Conservation (phyloP, 2,329 filamentous ascomycete species). For the Hypoxylon sp. region DNA sequence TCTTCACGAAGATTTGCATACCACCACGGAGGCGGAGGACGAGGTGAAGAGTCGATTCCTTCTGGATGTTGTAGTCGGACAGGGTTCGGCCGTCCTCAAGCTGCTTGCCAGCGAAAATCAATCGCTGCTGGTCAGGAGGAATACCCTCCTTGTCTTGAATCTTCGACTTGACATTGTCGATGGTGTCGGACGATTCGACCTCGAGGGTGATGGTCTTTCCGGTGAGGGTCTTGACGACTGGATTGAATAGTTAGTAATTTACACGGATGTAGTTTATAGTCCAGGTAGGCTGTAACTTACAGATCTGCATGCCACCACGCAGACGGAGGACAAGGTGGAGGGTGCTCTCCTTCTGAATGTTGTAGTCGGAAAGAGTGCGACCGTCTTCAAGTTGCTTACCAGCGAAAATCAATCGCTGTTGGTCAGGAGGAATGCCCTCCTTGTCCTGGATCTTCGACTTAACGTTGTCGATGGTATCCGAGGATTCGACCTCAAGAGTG, state of each 20-base stretch:
- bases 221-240: slow-evolving; percentile 84
- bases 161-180: slow-evolving; percentile 97
- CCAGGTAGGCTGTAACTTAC: slow-evolving; percentile 57
- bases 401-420: slow-evolving; percentile 87
- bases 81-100: slow-evolving; percentile 94
- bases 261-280: background rate
- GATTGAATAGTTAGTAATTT: slow-evolving; percentile 36
- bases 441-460: slow-evolving; percentile 94
- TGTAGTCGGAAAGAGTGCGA: slow-evolving; percentile 69
- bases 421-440: slow-evolving; percentile 88
- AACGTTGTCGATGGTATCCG: slow-evolving; percentile 87
- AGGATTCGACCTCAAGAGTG: slow-evolving; percentile 83
- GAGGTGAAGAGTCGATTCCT: slow-evolving; percentile 88
- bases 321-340: slow-evolving; percentile 83
- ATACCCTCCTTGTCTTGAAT: slow-evolving; percentile 99
- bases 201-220: slow-evolving; percentile 96
- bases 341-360: slow-evolving; percentile 75
- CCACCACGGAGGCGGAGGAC: slow-evolving; percentile 91
- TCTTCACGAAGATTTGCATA: slow-evolving; percentile 93
- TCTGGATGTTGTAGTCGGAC: slow-evolving; percentile 95
- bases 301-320: slow-evolving; percentile 76
- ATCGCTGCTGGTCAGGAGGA: slow-evolving; percentile 93
- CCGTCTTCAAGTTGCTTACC: slow-evolving; percentile 65
- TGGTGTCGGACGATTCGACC: slow-evolving; percentile 90
- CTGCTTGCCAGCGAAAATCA: slow-evolving; percentile 97